These are phyloP conservation scores for Nicotiana knightiana DNA, from an alignment of 257 asterid genomes.

Conservation along the genomic window DNA sequence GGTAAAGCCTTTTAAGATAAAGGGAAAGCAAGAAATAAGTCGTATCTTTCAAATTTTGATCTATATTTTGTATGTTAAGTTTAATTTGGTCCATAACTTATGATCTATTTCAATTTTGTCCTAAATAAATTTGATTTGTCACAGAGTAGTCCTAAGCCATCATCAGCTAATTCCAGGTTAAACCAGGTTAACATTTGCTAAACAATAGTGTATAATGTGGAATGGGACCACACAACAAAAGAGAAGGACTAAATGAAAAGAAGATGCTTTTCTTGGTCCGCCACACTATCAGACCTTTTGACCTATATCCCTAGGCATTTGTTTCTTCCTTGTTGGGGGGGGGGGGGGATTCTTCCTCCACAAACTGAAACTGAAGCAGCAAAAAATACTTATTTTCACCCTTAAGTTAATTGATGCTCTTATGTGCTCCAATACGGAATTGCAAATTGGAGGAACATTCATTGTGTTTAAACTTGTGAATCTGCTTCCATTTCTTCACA, in stretches of 20 bases:
- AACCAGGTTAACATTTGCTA: neutral
- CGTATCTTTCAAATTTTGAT: neutral
- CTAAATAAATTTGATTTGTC: neutral
- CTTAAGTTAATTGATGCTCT: neutral
- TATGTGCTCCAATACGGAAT: neutral
- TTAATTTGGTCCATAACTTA: neutral
- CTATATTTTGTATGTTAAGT: neutral
- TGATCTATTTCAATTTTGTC: neutral
- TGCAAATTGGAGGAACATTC: neutral
- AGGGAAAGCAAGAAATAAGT: neutral
- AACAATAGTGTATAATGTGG: neutral
- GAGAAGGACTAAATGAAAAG: neutral
- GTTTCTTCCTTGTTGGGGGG: neutral
- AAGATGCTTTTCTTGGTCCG: neutral
- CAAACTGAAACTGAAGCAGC: neutral
- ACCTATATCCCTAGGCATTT: neutral
- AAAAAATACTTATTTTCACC: neutral
- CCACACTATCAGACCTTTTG: neutral
- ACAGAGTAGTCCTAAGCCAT: neutral
- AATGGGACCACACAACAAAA: neutral
- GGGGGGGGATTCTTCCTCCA: neutral
- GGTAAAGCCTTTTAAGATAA: neutral
- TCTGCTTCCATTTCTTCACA: neutral
- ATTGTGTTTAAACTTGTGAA: neutral
- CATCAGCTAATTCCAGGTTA: neutral